phyloP scores from a whole-genome alignment of 352 stramenopile genomes.

The Saprolegnia diclina region DNA sequence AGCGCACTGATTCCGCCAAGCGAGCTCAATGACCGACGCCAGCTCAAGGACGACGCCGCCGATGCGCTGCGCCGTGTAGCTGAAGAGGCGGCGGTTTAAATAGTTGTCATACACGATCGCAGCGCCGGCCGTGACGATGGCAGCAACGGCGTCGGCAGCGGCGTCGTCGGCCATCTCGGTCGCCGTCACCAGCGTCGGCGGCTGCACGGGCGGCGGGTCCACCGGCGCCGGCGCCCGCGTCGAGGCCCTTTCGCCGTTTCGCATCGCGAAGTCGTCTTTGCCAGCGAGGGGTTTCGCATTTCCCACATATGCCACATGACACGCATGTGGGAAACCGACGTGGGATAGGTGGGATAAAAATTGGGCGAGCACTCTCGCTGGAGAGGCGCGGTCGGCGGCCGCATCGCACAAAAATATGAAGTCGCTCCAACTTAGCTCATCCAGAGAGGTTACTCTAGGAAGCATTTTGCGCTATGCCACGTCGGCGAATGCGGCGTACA shows the following conservation, averaged over 20 bases:
- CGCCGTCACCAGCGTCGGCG: neutral
- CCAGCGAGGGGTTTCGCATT: neutral
- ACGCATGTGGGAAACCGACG: neutral
- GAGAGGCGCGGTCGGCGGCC: too few relatives aligned
- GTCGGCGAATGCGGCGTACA: too few relatives aligned
- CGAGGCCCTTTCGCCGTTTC: neutral
- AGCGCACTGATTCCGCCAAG: neutral
- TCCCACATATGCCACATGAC: neutral
- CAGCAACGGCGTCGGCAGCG: neutral
- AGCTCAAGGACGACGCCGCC: neutral
- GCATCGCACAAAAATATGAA: too few relatives aligned
- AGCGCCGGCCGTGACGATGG: neutral
- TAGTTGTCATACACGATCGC: constrained; percentile 24
- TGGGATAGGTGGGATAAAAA: neutral
- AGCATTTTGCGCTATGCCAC: too few relatives aligned
- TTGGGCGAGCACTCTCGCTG: too few relatives aligned
- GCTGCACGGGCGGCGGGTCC: too few relatives aligned
- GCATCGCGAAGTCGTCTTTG: neutral
- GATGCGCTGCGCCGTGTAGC: constrained; percentile 10
- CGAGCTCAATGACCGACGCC: neutral
- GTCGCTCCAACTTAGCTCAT: too few relatives aligned
- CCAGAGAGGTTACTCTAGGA: too few relatives aligned
- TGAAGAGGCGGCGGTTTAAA: constrained; percentile 11
- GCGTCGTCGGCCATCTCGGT: constrained; percentile 13
- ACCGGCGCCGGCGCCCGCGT: neutral